A percentile compares a stretch with the other conserved stretches of the same genome.
Evolutionary conservation across 208 protist species (phyloP).

Genomic region (Trypanosomatidae sp.): DNA sequence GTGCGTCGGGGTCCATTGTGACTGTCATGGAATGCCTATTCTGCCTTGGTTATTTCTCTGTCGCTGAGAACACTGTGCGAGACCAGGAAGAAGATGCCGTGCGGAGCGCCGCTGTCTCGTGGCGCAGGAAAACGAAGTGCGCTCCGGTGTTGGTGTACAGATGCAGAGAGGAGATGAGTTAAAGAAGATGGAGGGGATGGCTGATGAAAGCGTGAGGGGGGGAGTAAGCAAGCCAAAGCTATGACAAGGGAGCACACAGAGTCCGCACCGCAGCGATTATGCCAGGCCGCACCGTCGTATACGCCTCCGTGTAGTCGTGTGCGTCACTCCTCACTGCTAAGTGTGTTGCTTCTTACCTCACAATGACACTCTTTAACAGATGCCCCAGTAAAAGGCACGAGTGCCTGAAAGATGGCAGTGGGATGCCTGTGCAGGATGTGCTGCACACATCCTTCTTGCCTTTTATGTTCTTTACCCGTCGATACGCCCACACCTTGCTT

Average conservation of each 20-base stretch:
- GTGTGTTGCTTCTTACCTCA: not conserved
- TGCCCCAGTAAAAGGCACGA: not conserved
- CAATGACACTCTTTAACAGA: not conserved
- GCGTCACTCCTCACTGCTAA: not conserved
- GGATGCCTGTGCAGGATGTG: not conserved
- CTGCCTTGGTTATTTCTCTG: not conserved
- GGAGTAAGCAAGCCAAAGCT: not conserved
- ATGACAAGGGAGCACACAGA: not conserved
- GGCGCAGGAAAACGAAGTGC: not conserved
- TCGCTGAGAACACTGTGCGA: not conserved
- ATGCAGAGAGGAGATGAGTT: not conserved
- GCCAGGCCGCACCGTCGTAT: not conserved
- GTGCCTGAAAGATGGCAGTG: not conserved
- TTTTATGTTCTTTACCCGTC: not conserved
- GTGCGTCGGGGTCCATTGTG: constrained; percentile 17
- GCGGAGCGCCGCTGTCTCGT: not conserved
- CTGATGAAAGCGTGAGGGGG: not conserved
- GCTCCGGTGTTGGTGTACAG: not conserved
- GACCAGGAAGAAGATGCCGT: no score
- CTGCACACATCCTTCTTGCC: not conserved
- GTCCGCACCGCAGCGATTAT: not conserved
- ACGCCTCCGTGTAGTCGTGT: not conserved
- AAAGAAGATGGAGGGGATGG: not conserved
- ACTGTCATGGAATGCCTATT: not conserved
- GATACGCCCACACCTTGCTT: not conserved